Percentiles rank a stretch among this genome's conserved stretches.
These are phyloP conservation scores for Coemansia erecta DNA, from an alignment of 192 early-diverging fungal genomes.

Conservation along the genomic window DNA sequence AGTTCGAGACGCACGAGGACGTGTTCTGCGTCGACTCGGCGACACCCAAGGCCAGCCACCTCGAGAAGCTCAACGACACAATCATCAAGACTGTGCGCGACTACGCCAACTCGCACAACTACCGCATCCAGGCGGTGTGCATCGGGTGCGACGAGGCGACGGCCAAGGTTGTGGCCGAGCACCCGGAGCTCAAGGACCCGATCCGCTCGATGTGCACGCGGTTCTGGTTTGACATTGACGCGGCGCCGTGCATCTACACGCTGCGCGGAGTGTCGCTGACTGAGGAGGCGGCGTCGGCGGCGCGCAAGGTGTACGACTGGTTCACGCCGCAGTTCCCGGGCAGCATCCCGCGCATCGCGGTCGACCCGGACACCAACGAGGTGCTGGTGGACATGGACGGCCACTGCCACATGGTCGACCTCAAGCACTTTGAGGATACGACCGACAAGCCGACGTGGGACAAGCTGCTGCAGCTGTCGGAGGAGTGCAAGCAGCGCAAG, in stretches of 20 bases:
- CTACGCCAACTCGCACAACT: constrained; percentile 61
- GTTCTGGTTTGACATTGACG: constrained; percentile 76
- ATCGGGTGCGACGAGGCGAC: constrained; percentile 56
- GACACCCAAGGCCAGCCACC: constrained; percentile 23
- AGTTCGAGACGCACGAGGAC: constrained; percentile 61
- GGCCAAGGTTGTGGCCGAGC: constrained; percentile 36
- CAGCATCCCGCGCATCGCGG: constrained; percentile 68
- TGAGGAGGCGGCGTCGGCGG: constrained; percentile 70
- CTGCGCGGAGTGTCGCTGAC: constrained; percentile 63
- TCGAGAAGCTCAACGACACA: constrained; percentile 48
- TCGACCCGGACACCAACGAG: constrained; percentile 65
- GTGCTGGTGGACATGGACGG: constrained; percentile 71
- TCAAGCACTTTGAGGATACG: constrained; percentile 63
- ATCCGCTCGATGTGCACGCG: constrained; percentile 50
- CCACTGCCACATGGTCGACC: constrained; percentile 64
- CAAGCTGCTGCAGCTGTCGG: constrained; percentile 57
- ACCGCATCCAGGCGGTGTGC: constrained; percentile 67
- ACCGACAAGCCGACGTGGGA: constrained; percentile 68
- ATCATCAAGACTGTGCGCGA: constrained; percentile 56
- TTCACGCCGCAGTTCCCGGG: constrained; percentile 72
- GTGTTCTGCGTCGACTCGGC: constrained; percentile 25
- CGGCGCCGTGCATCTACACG: constrained; percentile 66
- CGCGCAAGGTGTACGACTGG: constrained; percentile 69
- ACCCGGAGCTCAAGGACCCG: constrained; percentile 43
- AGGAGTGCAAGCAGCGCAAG: constrained; percentile 57